Evolutionary conservation across 768 basidiomycete genomes (phyloP).

Genomic region (Cystobasidiopsis lactophilus): DNA sequence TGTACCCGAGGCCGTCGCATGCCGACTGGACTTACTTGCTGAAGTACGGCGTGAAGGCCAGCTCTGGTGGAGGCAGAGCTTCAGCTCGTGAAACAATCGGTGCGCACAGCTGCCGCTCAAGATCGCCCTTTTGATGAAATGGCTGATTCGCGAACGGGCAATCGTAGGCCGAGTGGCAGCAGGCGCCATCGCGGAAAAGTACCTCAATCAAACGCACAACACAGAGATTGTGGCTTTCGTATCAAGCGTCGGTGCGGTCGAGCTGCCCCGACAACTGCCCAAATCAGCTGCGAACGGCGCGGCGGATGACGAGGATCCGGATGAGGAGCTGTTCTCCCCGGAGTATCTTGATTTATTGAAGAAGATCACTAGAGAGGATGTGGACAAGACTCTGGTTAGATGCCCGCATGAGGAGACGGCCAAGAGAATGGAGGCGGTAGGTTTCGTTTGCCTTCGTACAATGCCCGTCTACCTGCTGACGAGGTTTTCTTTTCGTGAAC

Average conservation of each 20-base stretch:
- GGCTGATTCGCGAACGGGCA: not conserved
- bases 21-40: conserved; percentile 95
- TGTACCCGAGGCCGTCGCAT: conserved; percentile 90
- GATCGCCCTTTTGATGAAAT: not conserved
- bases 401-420: conserved; percentile 81
- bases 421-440: conserved; percentile 68
- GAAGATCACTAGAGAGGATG: conserved; percentile 60
- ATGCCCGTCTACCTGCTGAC: not conserved
- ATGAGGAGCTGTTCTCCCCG: conserved; percentile 50
- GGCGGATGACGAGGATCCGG: conserved; percentile 38
- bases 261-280: conserved; percentile 37
- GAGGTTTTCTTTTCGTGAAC: conserved; percentile 1
- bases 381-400: conserved; percentile 65
- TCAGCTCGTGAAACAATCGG: conserved; percentile 95
- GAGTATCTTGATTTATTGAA: conserved; percentile 62
- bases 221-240: conserved; percentile 96
- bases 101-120: conserved; percentile 20
- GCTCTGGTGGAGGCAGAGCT: conserved; percentile 83
- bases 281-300: conserved; percentile 22
- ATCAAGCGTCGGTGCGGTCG: conserved; percentile 80
- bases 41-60: conserved; percentile 93
- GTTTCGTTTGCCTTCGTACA: conserved; percentile 1
- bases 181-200: conserved; percentile 92
- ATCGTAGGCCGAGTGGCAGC: conserved; percentile 87
- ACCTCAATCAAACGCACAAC: conserved; percentile 62